phyloP scores from a whole-genome alignment of 2,329 filamentous ascomycete genomes.

The Phialocephala subalpina region DNA sequence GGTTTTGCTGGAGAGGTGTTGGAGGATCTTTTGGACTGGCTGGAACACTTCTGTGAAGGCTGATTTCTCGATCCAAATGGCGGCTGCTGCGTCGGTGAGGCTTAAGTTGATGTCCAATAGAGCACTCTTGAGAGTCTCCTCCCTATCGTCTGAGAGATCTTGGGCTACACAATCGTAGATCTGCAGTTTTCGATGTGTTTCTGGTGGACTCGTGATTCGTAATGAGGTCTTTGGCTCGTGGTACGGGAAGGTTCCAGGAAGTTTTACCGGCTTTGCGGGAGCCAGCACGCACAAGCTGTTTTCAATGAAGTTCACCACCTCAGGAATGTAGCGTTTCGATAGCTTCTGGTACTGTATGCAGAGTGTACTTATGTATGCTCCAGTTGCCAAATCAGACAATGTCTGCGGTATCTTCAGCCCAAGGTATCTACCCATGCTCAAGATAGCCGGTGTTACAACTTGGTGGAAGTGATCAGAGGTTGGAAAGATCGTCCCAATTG shows the following conservation, averaged over 20 bases:
- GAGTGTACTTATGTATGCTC: slow-evolving; percentile 81
- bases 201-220: slow-evolving; percentile 56
- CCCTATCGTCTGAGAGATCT: slow-evolving; percentile 36
- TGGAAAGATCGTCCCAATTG: slow-evolving; percentile 85
- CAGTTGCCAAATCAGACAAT: slow-evolving; percentile 73
- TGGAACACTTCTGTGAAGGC: slow-evolving; percentile 83
- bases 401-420: slow-evolving; percentile 76
- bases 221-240: slow-evolving; percentile 62
- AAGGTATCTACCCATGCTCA: slow-evolving; percentile 84
- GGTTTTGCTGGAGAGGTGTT: slow-evolving; percentile 64
- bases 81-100: slow-evolving; percentile 72
- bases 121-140: slow-evolving; percentile 58
- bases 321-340: slow-evolving; percentile 88
- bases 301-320: slow-evolving; percentile 82
- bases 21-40: slow-evolving; percentile 65
- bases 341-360: slow-evolving; percentile 83
- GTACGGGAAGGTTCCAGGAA: slow-evolving; percentile 66
- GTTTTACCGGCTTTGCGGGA: slow-evolving; percentile 57
- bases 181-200: slow-evolving; percentile 59
- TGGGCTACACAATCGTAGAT: slow-evolving; percentile 63
- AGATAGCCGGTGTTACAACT: slow-evolving; percentile 88
- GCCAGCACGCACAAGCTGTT: slow-evolving; percentile 76
- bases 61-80: slow-evolving; percentile 76
- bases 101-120: slow-evolving; percentile 69
- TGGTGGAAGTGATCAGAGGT: slow-evolving; percentile 98